Evolutionary conservation across 1,284 basidiomycete genomes (phyloP), one percentile per base, ranked within the genome.

Genomic region (Ceratobasidium sp.): DNA sequence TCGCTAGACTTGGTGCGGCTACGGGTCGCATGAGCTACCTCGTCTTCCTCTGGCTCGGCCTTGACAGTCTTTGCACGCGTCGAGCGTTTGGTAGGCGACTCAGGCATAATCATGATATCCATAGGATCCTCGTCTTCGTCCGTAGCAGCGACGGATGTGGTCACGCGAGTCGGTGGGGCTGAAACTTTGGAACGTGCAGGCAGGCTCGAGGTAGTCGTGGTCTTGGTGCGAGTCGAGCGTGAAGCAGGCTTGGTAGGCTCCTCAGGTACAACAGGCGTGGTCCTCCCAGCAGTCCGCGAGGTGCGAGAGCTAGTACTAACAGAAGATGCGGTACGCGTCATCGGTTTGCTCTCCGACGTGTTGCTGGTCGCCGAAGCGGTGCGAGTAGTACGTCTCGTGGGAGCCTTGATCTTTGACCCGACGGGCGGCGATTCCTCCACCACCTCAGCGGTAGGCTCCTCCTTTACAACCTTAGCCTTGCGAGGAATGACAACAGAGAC

Each of bases 401-500:
- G 73, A 28, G 73, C 73, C 61, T 66, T 76, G 26, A 76, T 28
- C 63, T 67, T 76, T 13, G 73, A 76, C 10, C 49, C 73, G 26
- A 49, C 63, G 5, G 49, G 63, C 28, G n/a, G 61, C 18, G 63
- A 7, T 7, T 49, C 73, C n/a, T 72, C 69, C 7, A 12, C 46
- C 26, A 20, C 55, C 26, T 71, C 69, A 4, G 33, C 26, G 7
- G 40, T 56, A 6, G 70, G 23, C 20, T 72, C 70, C 28, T 39
- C 49, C 61, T 76, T 76, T 1, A 28, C 39, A 3, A 51, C 49
- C 12, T 26, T 64, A 4, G 60, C 10, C 12, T 49, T 42, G 33
- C 61, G 73, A n/a, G 73, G 73, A 33, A 76, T 26, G 15, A 66
- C 73, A n/a, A 76, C 73, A 18, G 73, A 76, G 53, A 76, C 73